phyloP scores from a whole-genome alignment of 805 yeast species.

The Starmerella lactis-condensi region DNA sequence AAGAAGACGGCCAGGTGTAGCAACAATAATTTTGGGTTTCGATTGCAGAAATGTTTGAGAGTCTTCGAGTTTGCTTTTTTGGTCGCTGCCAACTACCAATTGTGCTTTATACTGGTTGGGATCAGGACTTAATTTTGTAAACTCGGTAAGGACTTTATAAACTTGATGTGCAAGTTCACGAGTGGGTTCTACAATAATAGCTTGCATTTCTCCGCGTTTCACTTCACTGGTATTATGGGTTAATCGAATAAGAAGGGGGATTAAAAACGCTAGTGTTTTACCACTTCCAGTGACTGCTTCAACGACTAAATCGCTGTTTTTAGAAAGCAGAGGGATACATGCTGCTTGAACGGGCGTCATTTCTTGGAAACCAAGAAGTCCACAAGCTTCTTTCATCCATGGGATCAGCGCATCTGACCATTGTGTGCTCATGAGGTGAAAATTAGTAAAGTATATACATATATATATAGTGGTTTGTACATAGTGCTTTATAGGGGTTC shows the following conservation, averaged over 20 bases:
- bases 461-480: no score
- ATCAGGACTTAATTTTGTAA: conserved; percentile 32
- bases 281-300: conserved; percentile 98
- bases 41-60: conserved; percentile 34
- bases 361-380: conserved; percentile 50
- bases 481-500: no score
- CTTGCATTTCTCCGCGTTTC: conserved; percentile 45
- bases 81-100: conserved; percentile 26
- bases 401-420: conserved; percentile 18
- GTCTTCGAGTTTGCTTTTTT: conserved; percentile 39
- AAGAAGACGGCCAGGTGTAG: conserved; percentile 77
- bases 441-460: no score
- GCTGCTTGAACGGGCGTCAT: conserved; percentile 98
- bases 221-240: conserved; percentile 17
- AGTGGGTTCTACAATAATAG: conserved; percentile 55
- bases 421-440: no score
- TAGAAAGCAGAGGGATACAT: conserved; percentile 64
- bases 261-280: conserved; percentile 77
- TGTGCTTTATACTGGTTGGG: conserved; percentile 19
- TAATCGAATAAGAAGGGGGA: conserved; percentile 40
- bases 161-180: conserved; percentile 38
- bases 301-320: conserved; percentile 85
- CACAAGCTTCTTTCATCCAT: conserved; percentile 37
- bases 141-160: conserved; percentile 39
- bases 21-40: conserved; percentile 61